These are phyloP conservation scores for Rutstroemia sp. DNA, from an alignment of 2,329 filamentous ascomycete genomes.

Conservation along the genomic window DNA sequence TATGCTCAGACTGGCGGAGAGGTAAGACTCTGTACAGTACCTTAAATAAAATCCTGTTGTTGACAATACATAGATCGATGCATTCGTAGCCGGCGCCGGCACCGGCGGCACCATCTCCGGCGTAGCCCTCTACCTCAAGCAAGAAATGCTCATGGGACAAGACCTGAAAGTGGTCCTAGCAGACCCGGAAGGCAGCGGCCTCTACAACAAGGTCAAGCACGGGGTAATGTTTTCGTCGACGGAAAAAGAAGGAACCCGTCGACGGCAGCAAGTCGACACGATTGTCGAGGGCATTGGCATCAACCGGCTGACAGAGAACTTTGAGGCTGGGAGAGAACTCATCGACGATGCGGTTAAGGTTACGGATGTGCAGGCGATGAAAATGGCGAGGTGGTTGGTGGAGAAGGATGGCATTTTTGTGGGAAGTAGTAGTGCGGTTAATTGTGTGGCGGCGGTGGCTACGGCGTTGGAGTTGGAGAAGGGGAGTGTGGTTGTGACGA, in stretches of 20 bases:
- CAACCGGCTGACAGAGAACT: constrained; percentile 89
- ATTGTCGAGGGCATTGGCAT: constrained; percentile 95
- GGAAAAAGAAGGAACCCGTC: constrained; percentile 82
- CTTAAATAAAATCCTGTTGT: background rate
- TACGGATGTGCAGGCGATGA: constrained; percentile 78
- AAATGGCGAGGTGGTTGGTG: constrained; percentile 94
- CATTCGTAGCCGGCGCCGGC: constrained; percentile 87
- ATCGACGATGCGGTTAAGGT: constrained; percentile 88
- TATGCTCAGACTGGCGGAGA: constrained; percentile 64
- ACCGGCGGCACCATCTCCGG: constrained; percentile 92
- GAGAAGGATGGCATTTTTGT: constrained; percentile 93
- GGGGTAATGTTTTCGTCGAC: constrained; percentile 92
- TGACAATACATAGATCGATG: constrained; percentile 49
- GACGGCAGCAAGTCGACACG: constrained; percentile 86
- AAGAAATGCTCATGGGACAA: constrained; percentile 33
- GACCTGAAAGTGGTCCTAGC: constrained; percentile 68
- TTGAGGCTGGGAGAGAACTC: constrained; percentile 77
- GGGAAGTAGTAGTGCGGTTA: constrained; percentile 93
- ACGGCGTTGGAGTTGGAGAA: constrained; percentile 58
- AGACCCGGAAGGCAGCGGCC: constrained; percentile 86
- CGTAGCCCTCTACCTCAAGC: constrained; percentile 76
- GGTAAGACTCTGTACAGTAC: constrained; percentile 4
- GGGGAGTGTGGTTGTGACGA: constrained; percentile 61
- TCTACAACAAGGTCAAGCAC: constrained; percentile 86
- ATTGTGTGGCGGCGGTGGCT: constrained; percentile 74